These are phyloP conservation scores for Eimeria sp. DNA, from an alignment of 169 alveolate genomes.

Conservation along the genomic window DNA sequence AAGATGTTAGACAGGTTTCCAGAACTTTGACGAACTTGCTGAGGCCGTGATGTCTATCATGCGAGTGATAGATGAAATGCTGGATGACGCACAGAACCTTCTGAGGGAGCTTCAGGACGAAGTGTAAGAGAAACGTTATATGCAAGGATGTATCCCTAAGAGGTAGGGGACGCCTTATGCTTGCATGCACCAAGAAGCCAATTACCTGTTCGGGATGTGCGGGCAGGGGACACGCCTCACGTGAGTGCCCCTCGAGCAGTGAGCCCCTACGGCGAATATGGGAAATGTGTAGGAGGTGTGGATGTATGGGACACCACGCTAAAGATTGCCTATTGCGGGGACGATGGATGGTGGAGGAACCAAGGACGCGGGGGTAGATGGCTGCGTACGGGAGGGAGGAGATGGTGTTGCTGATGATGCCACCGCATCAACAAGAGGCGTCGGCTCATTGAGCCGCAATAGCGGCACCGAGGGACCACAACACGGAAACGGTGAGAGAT, in stretches of 20 bases:
- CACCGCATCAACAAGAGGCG: neutral
- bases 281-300: neutral
- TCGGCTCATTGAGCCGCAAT: constrained; percentile 26
- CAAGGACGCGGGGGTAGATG: constrained; percentile 2
- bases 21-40: neutral
- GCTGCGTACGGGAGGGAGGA: constrained; percentile 31
- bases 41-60: neutral
- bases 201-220: neutral
- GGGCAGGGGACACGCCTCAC: neutral
- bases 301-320: neutral
- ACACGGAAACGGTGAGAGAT: neutral
- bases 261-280: neutral
- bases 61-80: neutral
- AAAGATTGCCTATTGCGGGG: neutral
- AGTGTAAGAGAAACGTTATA: neutral
- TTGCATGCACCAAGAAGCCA: neutral
- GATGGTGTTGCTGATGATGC: constrained; percentile 16
- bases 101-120: neutral
- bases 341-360: neutral
- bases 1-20: too few relatives aligned
- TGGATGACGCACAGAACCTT: neutral
- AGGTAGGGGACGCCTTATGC: neutral
- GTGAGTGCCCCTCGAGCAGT: neutral
- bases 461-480: constrained; percentile 11
- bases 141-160: neutral